A percentile compares a stretch with the other conserved stretches of the same genome.
Evolutionary conservation across 257 asterid species (phyloP).

Genomic region (Jaltomata sinuosa): DNA sequence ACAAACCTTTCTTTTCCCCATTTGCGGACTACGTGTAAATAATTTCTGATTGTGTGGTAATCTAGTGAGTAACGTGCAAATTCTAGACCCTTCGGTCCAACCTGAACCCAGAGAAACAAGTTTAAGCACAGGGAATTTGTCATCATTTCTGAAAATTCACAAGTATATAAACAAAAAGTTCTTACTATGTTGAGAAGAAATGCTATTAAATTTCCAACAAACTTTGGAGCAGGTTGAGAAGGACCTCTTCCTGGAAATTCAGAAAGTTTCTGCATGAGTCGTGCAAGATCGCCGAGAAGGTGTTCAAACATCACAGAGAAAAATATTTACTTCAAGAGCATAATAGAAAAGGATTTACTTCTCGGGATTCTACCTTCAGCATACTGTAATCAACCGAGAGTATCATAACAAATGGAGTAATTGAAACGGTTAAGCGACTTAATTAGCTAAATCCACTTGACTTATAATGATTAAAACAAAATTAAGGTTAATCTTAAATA

Average conservation of each 20-base stretch:
- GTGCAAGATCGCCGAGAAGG: neutral
- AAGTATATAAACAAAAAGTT: neutral
- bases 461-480: neutral
- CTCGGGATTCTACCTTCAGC: neutral
- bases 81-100: slow-evolving; percentile 96
- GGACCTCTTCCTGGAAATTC: slow-evolving; percentile 72
- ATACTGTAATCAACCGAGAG: neutral
- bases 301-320: neutral
- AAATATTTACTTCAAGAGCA: neutral
- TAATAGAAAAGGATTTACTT: neutral
- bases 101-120: slow-evolving; percentile 30
- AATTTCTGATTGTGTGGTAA: slow-evolving; percentile 91
- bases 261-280: neutral
- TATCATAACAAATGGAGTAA: neutral
- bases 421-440: neutral
- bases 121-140: neutral
- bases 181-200: slow-evolving; percentile 74
- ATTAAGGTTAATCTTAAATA: neutral
- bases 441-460: neutral
- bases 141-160: neutral
- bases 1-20: slow-evolving; percentile 89
- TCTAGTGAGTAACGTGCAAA: slow-evolving; percentile 94
- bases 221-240: slow-evolving; percentile 74
- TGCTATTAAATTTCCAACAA: slow-evolving; percentile 76
- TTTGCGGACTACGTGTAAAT: slow-evolving; percentile 63